Conservation (phyloP, 305 asterid genomes). For the Solanum hybrid region DNA sequence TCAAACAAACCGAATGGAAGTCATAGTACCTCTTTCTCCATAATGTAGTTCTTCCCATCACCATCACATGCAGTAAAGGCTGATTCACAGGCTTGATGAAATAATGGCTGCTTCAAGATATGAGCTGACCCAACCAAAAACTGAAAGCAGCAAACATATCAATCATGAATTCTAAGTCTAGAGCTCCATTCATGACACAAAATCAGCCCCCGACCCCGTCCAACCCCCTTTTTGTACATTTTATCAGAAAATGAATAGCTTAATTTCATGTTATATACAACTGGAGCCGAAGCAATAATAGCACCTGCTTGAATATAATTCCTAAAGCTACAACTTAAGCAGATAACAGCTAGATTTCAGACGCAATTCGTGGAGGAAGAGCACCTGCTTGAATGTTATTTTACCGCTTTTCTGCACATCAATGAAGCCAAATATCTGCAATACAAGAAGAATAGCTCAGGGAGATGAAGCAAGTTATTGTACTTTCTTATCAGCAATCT, state of each 20-base stretch:
- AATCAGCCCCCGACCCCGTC: too few relatives aligned
- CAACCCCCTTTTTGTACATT: neutral
- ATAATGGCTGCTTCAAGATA: slow-evolving; percentile 71
- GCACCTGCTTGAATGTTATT: slow-evolving; percentile 77
- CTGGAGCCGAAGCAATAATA: neutral
- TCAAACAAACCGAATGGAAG: neutral
- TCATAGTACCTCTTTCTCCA: slow-evolving; percentile 52
- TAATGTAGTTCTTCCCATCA: slow-evolving; percentile 37
- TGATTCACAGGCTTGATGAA: slow-evolving; percentile 56
- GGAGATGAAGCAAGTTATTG: neutral
- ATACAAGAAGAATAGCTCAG: neutral
- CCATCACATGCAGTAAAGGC: slow-evolving; percentile 58
- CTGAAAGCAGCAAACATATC: slow-evolving; percentile 33
- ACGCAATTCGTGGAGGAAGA: neutral
- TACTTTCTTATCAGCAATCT: neutral
- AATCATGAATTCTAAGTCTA: neutral
- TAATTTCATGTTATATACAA: neutral
- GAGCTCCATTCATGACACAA: neutral
- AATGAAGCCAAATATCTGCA: slow-evolving; percentile 74
- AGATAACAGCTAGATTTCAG: neutral
- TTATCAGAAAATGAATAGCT: neutral
- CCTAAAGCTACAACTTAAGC: neutral
- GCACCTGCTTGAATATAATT: neutral
- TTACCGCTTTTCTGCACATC: slow-evolving; percentile 68
- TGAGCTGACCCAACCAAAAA: slow-evolving; percentile 85